A percentile compares a stretch with the other conserved stretches of the same genome.
These are phyloP conservation scores for Chlamydomonas sphaeroides DNA, from an alignment of 139 green algal species.

Conservation along the genomic window DNA sequence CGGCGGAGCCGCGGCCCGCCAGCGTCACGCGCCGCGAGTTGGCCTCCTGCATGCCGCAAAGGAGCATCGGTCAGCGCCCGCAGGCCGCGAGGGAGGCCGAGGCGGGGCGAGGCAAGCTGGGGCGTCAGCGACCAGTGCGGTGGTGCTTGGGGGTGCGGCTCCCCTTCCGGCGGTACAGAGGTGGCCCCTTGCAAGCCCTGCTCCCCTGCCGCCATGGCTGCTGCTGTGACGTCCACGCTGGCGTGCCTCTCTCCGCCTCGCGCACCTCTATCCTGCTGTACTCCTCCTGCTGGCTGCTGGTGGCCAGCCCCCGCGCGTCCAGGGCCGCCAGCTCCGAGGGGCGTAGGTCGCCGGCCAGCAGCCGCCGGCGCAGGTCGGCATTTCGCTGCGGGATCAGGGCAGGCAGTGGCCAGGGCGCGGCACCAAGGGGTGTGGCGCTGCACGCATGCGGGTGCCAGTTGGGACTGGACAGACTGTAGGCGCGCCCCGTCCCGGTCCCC, in stretches of 20 bases:
- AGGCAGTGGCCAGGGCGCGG: neutral
- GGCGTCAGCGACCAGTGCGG: neutral
- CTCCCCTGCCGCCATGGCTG: neutral
- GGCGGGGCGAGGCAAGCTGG: neutral
- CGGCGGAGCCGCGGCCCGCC: neutral
- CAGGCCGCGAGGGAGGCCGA: neutral
- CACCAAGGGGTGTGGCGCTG: neutral
- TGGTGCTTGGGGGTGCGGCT: neutral
- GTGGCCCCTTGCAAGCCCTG: too few species aligned
- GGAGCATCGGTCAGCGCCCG: too few species aligned
- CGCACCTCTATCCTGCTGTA: conserved; percentile 10
- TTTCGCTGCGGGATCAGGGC: conserved; percentile 15
- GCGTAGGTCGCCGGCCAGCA: neutral
- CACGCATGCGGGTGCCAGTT: neutral
- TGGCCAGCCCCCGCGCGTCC: conserved; percentile 14
- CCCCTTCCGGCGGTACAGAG: too few species aligned
- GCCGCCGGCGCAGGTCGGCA: neutral
- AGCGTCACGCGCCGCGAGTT: conserved; percentile 18
- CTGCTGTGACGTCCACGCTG: too few species aligned
- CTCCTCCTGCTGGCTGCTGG: conserved; percentile 15
- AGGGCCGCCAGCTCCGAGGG: conserved; percentile 4
- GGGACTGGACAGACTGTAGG: neutral
- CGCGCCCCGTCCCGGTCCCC: too few species aligned
- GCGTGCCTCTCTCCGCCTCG: neutral
- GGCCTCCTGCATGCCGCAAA: neutral